Evolutionary conservation across 106 monocot genomes (phyloP).

Genomic region (Allium sativum): DNA sequence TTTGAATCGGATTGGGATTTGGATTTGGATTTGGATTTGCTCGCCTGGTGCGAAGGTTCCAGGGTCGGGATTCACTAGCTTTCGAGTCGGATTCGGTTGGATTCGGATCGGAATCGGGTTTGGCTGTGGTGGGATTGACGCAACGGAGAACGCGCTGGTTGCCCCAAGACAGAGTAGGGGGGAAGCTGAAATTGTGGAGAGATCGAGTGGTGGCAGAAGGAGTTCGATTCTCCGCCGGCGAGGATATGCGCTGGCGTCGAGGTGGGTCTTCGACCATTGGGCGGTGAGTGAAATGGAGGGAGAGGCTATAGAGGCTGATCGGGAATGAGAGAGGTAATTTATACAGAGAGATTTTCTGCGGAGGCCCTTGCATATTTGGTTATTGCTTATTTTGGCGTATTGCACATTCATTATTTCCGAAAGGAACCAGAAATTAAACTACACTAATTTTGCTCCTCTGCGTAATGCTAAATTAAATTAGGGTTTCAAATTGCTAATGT

Average conservation of each 20-base stretch:
- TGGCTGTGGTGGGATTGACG: conserved; percentile 7
- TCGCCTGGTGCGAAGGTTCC: conserved; percentile 15
- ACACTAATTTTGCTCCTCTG: too few species aligned
- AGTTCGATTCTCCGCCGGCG: conserved; percentile 4
- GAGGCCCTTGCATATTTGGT: too few species aligned
- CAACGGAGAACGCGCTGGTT: conserved; percentile 19
- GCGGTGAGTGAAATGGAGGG: background rate
- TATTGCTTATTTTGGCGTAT: too few species aligned
- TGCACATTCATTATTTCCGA: too few species aligned
- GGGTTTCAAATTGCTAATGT: too few species aligned
- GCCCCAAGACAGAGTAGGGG: conserved; percentile 12
- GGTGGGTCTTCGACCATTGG: conserved; percentile 9
- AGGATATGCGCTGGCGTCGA: background rate
- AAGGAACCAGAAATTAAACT: too few species aligned
- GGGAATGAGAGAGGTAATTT: background rate
- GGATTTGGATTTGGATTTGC: conserved; percentile 9
- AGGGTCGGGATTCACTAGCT: background rate
- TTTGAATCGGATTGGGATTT: background rate
- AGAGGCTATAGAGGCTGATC: background rate
- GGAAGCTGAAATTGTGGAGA: conserved; percentile 21
- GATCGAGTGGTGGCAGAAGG: background rate
- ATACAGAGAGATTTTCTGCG: too few species aligned
- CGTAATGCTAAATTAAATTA: too few species aligned
- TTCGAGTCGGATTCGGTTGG: conserved; percentile 4
- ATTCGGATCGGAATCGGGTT: conserved; percentile 3